These are phyloP conservation scores for Trametopsis cervina DNA, from an alignment of 768 basidiomycete species.

Conservation along the genomic window DNA sequence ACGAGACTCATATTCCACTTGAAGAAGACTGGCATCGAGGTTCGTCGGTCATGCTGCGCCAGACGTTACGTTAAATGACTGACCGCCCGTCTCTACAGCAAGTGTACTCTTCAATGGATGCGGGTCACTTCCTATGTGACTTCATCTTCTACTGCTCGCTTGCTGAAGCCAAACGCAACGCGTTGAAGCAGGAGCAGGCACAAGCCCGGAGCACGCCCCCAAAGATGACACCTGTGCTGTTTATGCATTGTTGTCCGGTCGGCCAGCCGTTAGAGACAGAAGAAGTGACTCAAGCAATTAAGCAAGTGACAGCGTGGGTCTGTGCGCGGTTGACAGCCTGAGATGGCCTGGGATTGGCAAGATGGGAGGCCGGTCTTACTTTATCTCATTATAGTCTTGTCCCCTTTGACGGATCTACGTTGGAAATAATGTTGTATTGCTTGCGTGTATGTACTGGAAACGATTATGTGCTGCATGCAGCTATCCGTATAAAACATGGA, in stretches of 20 bases:
- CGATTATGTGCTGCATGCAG: too few species aligned
- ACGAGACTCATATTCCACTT: constrained; percentile 49
- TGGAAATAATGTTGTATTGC: background rate
- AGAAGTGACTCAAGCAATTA: constrained; percentile 62
- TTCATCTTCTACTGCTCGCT: constrained; percentile 74
- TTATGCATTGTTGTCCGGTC: constrained; percentile 67
- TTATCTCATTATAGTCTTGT: background rate
- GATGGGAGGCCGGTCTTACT: background rate
- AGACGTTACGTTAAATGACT: constrained; percentile 3
- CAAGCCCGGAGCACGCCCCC: constrained; percentile 20
- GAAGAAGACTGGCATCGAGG: constrained; percentile 44
- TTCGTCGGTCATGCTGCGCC: constrained; percentile 19
- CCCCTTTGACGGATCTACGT: background rate
- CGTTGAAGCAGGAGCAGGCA: constrained; percentile 20
- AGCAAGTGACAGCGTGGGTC: constrained; percentile 56
- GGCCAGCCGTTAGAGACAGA: constrained; percentile 56
- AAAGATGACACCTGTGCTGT: constrained; percentile 42
- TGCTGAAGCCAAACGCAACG: constrained; percentile 50
- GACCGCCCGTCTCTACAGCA: constrained; percentile 31
- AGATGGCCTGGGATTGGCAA: too few species aligned
- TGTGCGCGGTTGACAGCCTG: constrained; percentile 21
- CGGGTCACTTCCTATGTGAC: constrained; percentile 71
- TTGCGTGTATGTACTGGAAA: too few species aligned
- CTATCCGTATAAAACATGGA: too few species aligned
- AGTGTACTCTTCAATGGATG: constrained; percentile 68